Evolutionary conservation across 169 alveolate species (phyloP), one percentile per base, ranked within the genome.

Genomic region (Perkinsus olseni): DNA sequence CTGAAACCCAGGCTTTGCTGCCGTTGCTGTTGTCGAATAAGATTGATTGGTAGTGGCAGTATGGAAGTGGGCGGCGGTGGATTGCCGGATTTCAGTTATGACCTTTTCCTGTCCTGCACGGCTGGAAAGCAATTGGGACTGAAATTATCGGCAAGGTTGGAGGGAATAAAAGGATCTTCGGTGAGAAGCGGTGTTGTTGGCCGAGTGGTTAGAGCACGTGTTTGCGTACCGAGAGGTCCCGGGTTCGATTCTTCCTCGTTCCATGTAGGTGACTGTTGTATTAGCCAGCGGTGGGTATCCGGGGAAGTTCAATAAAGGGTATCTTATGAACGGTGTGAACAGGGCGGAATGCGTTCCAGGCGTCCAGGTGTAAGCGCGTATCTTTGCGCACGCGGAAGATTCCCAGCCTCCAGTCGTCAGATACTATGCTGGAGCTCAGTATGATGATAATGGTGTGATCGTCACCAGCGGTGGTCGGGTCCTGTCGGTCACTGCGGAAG

Each of bases 1-100:
- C 96, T 3, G 96, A 94, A 74, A 94, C 96, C 38, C 96, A 91
- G 39, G 94, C 92, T 38, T 38, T 94, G 92, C 91, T 94, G 93
- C 95, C 96, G 0, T 45, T 93, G 93, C 31, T 94, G 90, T 92
- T 92, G 37, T 90, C 94, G 17, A 94, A 94, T 92, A 45, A 45
- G 62, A 45, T 45, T 45, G 62, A 45, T 17, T 45, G 62, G 62
- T 45, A 45, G n/a, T n/a, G n/a, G n/a, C n/a, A n/a, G n/a, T n/a
- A n/a, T n/a, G n/a, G n/a, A n/a, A n/a, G n/a, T n/a, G n/a, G n/a
- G n/a, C n/a, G n/a, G n/a, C n/a, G n/a, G n/a, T n/a, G n/a, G n/a
- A n/a, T n/a, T n/a, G n/a, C n/a, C n/a, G n/a, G n/a, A n/a, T n/a
- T n/a, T n/a, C 62, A 45, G 62, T 45, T 45, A 45, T 17, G 62